Base-by-base conservation (phyloP, 176 grass and related monocot genomes). In the Typha latifolia region DNA sequence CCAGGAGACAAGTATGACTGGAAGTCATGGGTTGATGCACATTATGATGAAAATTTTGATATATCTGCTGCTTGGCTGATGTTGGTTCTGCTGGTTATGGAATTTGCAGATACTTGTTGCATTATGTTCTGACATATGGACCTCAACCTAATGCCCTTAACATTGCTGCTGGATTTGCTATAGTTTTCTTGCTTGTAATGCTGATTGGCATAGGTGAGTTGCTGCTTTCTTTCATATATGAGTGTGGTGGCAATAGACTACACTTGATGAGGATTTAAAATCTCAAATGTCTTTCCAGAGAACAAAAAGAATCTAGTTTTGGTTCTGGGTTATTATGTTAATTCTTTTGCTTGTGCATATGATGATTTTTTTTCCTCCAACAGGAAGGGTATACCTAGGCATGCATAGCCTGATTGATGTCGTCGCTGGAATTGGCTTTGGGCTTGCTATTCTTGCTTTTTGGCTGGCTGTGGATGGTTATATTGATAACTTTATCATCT, bases 331-430 rank as follows among this genome's bases (percentile, higher is more conserved):
- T 57, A 57, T 20, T 20, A 3, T 57, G 15, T 20, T 57, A 5
- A 16, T 57, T 21, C 51, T 55, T 16, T 18, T 55, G 6, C 14
- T 19, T 57, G 14, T 10, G 19, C 15, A 7, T n/a, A 56, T 20
- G 14, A 56, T 3, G 20, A 7, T 1, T 15, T 57, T 57, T 1
- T 9, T 53, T 48, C 26, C 12, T 74, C 72, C 78, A 8, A 57
- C 68, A 99, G 94, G 81, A 16, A 87, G 94, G 73, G 82, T 99
- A 73, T 99, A 99, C 75, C 69, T 99, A 66, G 94, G 94, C 32
- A 99, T 99, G 94, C 94, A 99, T 72, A 99, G 94, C 79, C 66
- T 87, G 76, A 87, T 61, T 0, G 94, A 99, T 67, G 89, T 93
- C 74, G 70, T 74, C 16, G 79, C 86, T 75, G 94, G 94, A 66